Percentiles rank a stretch among this genome's conserved stretches.
These are phyloP conservation scores for Marasmius fiardii DNA, from an alignment of 1,284 basidiomycete species.

Conservation along the genomic window DNA sequence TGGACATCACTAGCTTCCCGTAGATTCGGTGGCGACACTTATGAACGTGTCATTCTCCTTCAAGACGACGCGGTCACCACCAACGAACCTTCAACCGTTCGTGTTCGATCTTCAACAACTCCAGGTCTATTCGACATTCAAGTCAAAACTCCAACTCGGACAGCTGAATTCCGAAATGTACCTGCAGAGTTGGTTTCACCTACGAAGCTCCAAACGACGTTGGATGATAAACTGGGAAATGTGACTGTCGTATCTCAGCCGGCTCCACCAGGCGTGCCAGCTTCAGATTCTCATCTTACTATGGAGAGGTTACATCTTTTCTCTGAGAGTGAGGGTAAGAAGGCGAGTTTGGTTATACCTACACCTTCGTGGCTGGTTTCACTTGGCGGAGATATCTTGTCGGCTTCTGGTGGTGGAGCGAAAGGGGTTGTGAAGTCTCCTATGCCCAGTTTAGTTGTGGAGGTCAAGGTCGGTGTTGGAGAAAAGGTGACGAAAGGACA, in stretches of 20 bases:
- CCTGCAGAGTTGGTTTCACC: conserved; percentile 51
- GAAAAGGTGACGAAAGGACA: conserved; percentile 81
- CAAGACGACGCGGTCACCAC: conserved; percentile 45
- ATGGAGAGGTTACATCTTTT: conserved; percentile 76
- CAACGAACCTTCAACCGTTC: conserved; percentile 38
- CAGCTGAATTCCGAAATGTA: conserved; percentile 46
- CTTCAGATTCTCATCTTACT: conserved; percentile 45
- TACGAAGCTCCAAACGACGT: conserved; percentile 46
- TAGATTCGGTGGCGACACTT: conserved; percentile 73
- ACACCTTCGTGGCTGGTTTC: conserved; percentile 66
- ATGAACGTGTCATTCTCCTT: conserved; percentile 57
- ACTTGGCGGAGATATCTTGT: conserved; percentile 52
- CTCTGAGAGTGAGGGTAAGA: conserved; percentile 46
- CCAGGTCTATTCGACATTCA: conserved; percentile 51
- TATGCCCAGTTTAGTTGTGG: conserved; percentile 90
- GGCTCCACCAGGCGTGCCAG: conserved; percentile 46
- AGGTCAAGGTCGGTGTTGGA: conserved; percentile 75
- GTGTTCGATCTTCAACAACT: conserved; percentile 40
- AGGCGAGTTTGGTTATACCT: conserved; percentile 58
- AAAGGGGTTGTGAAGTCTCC: conserved; percentile 68
- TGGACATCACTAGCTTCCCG: conserved; percentile 71
- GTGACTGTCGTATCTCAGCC: conserved; percentile 75
- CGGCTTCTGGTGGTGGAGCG: conserved; percentile 30
- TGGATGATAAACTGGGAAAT: conserved; percentile 42
- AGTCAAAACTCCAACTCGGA: conserved; percentile 35